These are phyloP conservation scores for Hemisphaericaspora xylofermentans DNA, from an alignment of 1,139 yeast genomes.

Conservation along the genomic window DNA sequence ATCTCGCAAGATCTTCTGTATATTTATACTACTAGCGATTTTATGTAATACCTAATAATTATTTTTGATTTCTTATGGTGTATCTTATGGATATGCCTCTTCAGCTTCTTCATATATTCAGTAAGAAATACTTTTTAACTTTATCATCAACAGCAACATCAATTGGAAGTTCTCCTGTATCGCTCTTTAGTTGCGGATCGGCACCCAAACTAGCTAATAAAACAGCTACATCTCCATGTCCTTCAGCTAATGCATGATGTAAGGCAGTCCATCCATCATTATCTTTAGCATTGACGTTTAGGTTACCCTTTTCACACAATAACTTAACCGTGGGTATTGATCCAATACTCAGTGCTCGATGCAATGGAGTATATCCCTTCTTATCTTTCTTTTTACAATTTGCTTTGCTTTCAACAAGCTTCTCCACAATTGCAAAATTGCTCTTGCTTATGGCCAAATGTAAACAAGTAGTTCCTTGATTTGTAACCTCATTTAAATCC, in stretches of 20 bases:
- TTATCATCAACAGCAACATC: constrained; percentile 64
- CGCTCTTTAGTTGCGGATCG: constrained; percentile 47
- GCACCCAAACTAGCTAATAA: constrained; percentile 67
- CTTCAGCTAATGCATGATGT: constrained; percentile 92
- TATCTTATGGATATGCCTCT: too few species aligned
- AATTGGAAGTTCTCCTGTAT: constrained; percentile 56
- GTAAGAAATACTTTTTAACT: constrained; percentile 26
- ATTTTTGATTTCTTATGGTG: too few species aligned
- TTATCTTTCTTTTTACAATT: constrained; percentile 66
- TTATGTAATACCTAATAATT: too few species aligned
- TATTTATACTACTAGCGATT: too few species aligned
- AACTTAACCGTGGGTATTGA: constrained; percentile 51
- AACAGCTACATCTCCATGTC: constrained; percentile 77
- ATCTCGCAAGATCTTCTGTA: too few species aligned
- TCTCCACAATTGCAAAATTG: constrained; percentile 52
- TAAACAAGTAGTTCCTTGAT: constrained; percentile 69
- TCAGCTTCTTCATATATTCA: not conserved
- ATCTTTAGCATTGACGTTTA: constrained; percentile 71
- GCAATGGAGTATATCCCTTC: constrained; percentile 65
- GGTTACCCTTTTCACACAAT: constrained; percentile 48
- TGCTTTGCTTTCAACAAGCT: constrained; percentile 55
- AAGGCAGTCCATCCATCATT: constrained; percentile 79
- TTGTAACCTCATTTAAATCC: constrained; percentile 51
- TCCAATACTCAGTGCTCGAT: constrained; percentile 84
- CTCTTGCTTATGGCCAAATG: constrained; percentile 77